phyloP scores from a whole-genome alignment of 2,329 filamentous ascomycete species.

The Stemphylium vesicarium region DNA sequence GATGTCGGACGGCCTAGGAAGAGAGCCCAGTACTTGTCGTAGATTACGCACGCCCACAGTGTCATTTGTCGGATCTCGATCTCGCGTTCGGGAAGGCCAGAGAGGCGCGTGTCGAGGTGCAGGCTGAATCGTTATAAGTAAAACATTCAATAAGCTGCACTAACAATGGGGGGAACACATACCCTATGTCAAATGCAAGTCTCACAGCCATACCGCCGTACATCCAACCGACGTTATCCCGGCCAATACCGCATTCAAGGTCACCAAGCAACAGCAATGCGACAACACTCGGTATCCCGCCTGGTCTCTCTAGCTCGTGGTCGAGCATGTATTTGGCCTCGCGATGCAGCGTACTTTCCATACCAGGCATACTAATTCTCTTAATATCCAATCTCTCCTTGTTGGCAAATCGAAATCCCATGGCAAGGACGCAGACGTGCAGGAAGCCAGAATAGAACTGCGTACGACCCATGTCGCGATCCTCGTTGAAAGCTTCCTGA shows the following conservation, averaged over 20 bases:
- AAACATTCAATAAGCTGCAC: background rate
- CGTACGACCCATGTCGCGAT: slow-evolving; percentile 54
- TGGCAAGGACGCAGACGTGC: slow-evolving; percentile 60
- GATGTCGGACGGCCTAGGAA: slow-evolving; percentile 61
- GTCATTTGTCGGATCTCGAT: slow-evolving; percentile 59
- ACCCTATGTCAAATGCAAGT: slow-evolving; percentile 37
- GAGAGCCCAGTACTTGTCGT: slow-evolving; percentile 62
- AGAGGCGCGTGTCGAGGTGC: slow-evolving; percentile 54
- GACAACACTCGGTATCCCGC: slow-evolving; percentile 60
- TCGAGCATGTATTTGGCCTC: slow-evolving; percentile 64
- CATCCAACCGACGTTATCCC: slow-evolving; percentile 63
- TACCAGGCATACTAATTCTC: slow-evolving; percentile 54
- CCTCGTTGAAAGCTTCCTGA: slow-evolving; percentile 57
- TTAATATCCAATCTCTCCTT: slow-evolving; percentile 57
- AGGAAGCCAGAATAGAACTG: slow-evolving; percentile 61
- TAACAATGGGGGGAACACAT: background rate
- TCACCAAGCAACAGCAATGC: slow-evolving; percentile 61
- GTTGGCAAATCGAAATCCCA: slow-evolving; percentile 61
- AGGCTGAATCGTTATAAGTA: slow-evolving; percentile 46
- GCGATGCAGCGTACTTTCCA: slow-evolving; percentile 60
- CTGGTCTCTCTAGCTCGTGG: slow-evolving; percentile 59
- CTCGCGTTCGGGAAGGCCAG: slow-evolving; percentile 56
- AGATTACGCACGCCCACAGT: slow-evolving; percentile 60
- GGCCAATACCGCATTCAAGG: slow-evolving; percentile 60
- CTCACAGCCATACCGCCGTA: slow-evolving; percentile 54